A percentile compares a stretch with the other conserved stretches of the same genome.
These are phyloP conservation scores for Ophiostoma triangulosporum DNA, from an alignment of 2,329 filamentous ascomycete genomes.

Conservation along the genomic window DNA sequence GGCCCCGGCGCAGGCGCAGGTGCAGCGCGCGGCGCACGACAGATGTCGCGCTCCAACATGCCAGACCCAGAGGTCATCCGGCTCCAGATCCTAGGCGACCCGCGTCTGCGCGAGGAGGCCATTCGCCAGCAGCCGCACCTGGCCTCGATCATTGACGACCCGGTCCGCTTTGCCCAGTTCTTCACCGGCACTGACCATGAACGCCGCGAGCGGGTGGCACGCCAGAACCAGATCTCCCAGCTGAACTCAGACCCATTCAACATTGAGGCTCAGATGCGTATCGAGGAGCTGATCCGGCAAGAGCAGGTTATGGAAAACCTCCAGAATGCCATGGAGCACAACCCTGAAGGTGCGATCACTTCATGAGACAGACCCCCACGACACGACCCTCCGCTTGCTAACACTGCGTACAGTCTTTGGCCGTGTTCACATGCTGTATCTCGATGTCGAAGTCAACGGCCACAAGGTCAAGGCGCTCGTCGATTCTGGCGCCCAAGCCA, in stretches of 20 bases:
- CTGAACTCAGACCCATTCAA: slow-evolving; percentile 94
- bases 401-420: slow-evolving; percentile 63
- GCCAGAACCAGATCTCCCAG: slow-evolving; percentile 68
- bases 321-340: slow-evolving; percentile 93
- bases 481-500: slow-evolving; percentile 92
- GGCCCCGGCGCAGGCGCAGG: slow-evolving; percentile 16
- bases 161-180: slow-evolving; percentile 60
- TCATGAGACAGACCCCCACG: no score
- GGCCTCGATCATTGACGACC: slow-evolving; percentile 61
- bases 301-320: slow-evolving; percentile 90
- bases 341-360: slow-evolving; percentile 95
- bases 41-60: slow-evolving; percentile 13
- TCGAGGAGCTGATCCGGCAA: slow-evolving; percentile 94
- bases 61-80: slow-evolving; percentile 71
- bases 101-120: slow-evolving; percentile 56
- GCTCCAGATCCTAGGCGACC: slow-evolving; percentile 69
- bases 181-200: slow-evolving; percentile 57
- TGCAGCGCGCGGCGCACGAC: slow-evolving; percentile 15
- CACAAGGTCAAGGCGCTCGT: slow-evolving; percentile 90
- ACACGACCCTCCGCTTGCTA: no score
- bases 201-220: slow-evolving; percentile 57
- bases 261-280: slow-evolving; percentile 75
- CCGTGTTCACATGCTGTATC: slow-evolving; percentile 89
- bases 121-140: slow-evolving; percentile 62
- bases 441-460: slow-evolving; percentile 89